These are phyloP conservation scores for Myochromella boudieri DNA, from an alignment of 768 basidiomycete species.

Conservation along the genomic window DNA sequence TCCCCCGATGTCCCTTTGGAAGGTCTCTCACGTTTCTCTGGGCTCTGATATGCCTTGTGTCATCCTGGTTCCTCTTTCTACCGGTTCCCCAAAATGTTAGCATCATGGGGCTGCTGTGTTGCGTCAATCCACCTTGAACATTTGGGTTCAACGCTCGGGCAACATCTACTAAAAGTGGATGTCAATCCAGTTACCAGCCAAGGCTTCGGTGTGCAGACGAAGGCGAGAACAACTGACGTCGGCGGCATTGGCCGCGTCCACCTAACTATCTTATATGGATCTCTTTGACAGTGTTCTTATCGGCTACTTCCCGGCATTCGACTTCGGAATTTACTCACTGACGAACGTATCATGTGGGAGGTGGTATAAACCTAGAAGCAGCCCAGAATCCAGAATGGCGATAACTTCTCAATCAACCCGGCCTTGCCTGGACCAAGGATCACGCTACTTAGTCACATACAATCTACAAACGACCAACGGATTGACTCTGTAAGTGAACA, in stretches of 20 bases:
- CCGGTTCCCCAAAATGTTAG: neutral
- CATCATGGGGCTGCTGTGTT: neutral
- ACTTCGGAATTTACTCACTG: neutral
- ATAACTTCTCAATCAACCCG: constrained; percentile 4
- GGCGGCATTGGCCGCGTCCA: neutral
- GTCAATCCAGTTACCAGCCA: neutral
- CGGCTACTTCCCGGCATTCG: neutral
- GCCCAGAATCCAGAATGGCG: neutral
- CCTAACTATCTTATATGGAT: constrained; percentile 1
- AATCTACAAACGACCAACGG: constrained; percentile 2
- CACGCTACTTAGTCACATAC: neutral
- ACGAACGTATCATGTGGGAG: neutral
- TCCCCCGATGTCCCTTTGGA: neutral
- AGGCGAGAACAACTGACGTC: neutral
- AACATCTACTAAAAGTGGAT: neutral
- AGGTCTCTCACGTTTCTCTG: neutral
- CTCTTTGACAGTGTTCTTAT: constrained; percentile 2
- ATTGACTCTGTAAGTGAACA: neutral
- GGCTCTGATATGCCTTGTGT: neutral
- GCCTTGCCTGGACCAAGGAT: constrained; percentile 8
- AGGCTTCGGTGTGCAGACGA: neutral
- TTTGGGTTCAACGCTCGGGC: neutral
- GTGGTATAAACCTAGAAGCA: constrained; percentile 2
- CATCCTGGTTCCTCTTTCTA: neutral
- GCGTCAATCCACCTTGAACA: neutral